A percentile compares a stretch with the other conserved stretches of the same genome.
These are phyloP conservation scores for Salix koriyanagi DNA, from an alignment of 345 rosid species.

Conservation along the genomic window DNA sequence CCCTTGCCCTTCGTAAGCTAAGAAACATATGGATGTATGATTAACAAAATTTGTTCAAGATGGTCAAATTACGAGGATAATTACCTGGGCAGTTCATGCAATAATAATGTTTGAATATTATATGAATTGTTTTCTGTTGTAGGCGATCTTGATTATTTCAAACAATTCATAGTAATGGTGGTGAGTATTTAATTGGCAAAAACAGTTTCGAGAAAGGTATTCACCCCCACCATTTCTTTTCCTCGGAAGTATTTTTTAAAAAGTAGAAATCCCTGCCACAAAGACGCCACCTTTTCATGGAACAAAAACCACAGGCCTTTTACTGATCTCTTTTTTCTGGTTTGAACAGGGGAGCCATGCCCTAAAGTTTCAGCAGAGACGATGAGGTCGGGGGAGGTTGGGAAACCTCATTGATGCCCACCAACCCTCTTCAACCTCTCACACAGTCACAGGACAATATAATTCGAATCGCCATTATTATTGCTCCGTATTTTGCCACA, in stretches of 20 bases:
- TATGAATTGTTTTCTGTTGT: no score
- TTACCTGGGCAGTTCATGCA: no score
- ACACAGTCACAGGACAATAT: neutral
- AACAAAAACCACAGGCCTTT: conserved; percentile 21
- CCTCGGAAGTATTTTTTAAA: no score
- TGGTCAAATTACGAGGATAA: no score
- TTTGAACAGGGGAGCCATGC: neutral
- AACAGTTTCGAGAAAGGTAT: neutral
- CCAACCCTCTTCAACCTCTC: conserved; percentile 16
- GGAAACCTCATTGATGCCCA: conserved; percentile 12
- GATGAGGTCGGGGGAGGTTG: conserved; percentile 1
- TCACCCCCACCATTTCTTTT: neutral
- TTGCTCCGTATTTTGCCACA: neutral
- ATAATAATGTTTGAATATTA: no score
- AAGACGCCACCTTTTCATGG: conserved; percentile 18
- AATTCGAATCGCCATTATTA: conserved; percentile 6
- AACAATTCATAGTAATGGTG: neutral
- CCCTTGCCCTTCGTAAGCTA: no score
- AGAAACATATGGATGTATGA: no score
- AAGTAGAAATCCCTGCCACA: no score
- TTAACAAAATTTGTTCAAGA: no score
- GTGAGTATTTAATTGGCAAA: neutral
- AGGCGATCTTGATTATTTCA: no score
- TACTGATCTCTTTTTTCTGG: neutral
- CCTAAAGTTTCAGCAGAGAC: neutral